Conservation (phyloP, 768 basidiomycete genomes). For the Termitomyces sp. region DNA sequence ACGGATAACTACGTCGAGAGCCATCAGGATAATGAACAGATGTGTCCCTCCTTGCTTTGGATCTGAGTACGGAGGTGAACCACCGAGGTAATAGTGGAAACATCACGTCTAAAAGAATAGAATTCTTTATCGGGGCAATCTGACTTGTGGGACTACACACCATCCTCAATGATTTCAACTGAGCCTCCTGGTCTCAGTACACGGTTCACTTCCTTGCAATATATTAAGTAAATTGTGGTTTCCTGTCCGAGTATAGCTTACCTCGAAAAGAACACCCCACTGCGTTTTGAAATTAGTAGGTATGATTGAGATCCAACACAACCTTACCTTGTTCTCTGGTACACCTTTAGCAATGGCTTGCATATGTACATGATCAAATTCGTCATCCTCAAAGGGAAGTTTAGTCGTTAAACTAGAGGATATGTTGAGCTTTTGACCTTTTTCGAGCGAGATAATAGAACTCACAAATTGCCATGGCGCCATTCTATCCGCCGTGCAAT, state of each 20-base stretch:
- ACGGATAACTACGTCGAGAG: constrained; percentile 28
- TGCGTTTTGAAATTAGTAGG: constrained; percentile 18
- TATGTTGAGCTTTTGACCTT: neutral
- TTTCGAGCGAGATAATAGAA: neutral
- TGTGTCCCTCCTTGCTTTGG: constrained; percentile 38
- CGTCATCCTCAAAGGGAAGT: constrained; percentile 77
- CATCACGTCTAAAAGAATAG: constrained; percentile 48
- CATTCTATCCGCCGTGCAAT: constrained; percentile 58
- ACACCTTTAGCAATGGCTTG: constrained; percentile 58
- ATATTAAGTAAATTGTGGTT: neutral
- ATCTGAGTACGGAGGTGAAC: constrained; percentile 69
- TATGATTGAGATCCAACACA: neutral
- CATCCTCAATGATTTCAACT: constrained; percentile 70
- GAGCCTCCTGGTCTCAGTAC: constrained; percentile 65
- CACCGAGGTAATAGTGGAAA: constrained; percentile 74
- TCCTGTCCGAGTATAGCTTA: constrained; percentile 19
- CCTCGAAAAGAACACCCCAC: constrained; percentile 69
- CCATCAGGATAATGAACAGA: constrained; percentile 49
- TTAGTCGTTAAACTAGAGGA: constrained; percentile 60
- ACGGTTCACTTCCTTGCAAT: constrained; percentile 62
- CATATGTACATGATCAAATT: constrained; percentile 79
- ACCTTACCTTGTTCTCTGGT: constrained; percentile 67
- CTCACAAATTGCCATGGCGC: constrained; percentile 75
- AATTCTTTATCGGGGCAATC: neutral
- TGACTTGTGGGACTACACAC: constrained; percentile 26